Evolutionary conservation across 2,329 filamentous ascomycete species (phyloP).

Genomic region (Xylariaceae sp.): DNA sequence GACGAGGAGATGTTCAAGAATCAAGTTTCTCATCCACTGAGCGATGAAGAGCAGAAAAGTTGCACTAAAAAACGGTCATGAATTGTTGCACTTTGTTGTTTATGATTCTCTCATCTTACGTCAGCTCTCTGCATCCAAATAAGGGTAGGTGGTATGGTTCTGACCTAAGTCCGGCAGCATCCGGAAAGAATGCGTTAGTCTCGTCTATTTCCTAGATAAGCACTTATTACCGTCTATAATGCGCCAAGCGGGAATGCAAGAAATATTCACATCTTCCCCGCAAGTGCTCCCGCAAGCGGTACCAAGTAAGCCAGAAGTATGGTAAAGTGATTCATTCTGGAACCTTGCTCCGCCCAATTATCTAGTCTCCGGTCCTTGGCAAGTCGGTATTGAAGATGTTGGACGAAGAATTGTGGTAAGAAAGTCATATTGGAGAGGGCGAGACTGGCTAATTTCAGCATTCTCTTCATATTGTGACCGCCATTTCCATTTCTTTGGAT

Average conservation of each 20-base stretch:
- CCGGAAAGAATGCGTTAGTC: too few relatives aligned
- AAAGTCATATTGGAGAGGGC: neutral
- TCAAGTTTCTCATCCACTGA: neutral
- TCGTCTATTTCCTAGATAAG: too few relatives aligned
- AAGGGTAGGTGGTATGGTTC: neutral
- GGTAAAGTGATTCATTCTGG: conserved; percentile 13
- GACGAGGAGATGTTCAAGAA: neutral
- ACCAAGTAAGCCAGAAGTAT: conserved; percentile 2
- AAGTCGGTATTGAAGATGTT: neutral
- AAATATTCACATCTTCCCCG: neutral
- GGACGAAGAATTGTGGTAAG: neutral
- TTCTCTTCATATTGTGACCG: neutral
- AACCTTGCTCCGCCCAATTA: conserved; percentile 2
- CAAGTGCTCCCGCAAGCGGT: neutral
- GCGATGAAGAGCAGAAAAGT: neutral
- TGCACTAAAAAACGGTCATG: neutral
- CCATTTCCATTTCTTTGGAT: conserved; percentile 2
- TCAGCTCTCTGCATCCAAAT: neutral
- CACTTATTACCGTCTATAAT: conserved; percentile 2
- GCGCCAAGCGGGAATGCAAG: conserved; percentile 5
- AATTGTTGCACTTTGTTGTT: conserved; percentile 1
- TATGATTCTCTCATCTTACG: neutral
- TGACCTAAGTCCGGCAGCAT: neutral
- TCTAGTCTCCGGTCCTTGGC: neutral
- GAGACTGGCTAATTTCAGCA: neutral